Percentiles rank a stretch among this genome's conserved stretches.
Evolutionary conservation across 345 rosid species (phyloP).

Genomic region (Dovyalis caffra): DNA sequence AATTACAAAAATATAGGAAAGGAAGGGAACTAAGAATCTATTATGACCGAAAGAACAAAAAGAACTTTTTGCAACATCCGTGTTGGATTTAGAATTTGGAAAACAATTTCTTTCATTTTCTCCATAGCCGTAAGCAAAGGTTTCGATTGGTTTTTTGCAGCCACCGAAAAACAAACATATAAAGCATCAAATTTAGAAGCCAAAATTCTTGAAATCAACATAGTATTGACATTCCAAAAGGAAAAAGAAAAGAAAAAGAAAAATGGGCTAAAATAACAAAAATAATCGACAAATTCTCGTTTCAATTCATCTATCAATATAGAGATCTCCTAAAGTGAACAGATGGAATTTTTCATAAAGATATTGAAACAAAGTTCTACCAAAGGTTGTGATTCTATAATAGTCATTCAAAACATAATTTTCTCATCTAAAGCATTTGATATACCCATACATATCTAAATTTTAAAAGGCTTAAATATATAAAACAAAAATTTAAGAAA

Average conservation of each 20-base stretch:
- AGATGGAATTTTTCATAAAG: not conserved
- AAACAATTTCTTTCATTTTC: constrained; percentile 68
- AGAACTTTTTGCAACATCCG: not conserved
- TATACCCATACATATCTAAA: too few relatives aligned
- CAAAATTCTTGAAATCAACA: not conserved
- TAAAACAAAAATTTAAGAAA: too few relatives aligned
- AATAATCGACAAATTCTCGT: not conserved
- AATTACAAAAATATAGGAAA: constrained; percentile 1
- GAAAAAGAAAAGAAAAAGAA: not conserved
- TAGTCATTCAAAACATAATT: not conserved
- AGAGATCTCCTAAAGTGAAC: not conserved
- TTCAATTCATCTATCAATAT: not conserved
- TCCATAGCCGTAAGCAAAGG: constrained; percentile 81
- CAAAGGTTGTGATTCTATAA: not conserved
- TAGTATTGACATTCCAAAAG: not conserved
- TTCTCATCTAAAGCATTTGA: not conserved
- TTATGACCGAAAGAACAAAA: not conserved
- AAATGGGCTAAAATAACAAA: not conserved
- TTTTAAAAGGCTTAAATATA: not conserved
- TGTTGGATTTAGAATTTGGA: not conserved
- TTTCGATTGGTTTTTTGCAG: constrained; percentile 73
- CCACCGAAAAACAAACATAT: constrained; percentile 56
- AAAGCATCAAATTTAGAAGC: not conserved
- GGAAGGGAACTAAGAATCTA: not conserved
- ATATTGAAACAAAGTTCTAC: not conserved